phyloP scores from a whole-genome alignment of 2,329 filamentous ascomycete species.

The Colletotrichum godetiae region DNA sequence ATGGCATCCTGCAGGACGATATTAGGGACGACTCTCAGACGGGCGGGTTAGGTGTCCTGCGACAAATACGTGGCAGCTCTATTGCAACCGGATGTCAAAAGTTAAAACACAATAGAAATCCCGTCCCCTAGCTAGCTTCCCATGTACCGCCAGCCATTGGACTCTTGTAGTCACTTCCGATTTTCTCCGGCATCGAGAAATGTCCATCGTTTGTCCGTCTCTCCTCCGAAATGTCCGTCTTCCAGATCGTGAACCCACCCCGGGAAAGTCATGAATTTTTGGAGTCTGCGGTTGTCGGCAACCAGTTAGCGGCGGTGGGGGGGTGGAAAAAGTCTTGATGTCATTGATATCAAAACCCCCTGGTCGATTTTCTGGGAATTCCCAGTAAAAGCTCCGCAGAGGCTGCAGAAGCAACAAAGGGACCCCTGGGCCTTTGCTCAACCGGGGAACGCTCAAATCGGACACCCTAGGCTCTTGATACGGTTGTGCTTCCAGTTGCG shows the following conservation, averaged over 20 bases:
- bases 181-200: background rate
- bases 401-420: background rate
- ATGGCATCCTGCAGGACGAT: background rate
- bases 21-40: background rate
- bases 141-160: background rate
- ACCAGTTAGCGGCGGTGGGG: conserved; percentile 12
- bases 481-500: background rate
- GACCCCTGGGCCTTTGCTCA: background rate
- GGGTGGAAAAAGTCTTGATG: conserved; percentile 25
- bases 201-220: background rate
- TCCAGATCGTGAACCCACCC: background rate
- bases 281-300: background rate
- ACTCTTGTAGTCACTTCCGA: background rate
- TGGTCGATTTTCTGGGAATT: background rate
- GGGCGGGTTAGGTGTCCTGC: conserved; percentile 5
- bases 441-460: conserved; percentile 8
- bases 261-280: background rate
- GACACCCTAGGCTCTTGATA: background rate
- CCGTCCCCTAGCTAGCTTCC: background rate
- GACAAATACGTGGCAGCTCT: conserved; percentile 1
- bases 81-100: background rate
- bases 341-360: conserved; percentile 25
- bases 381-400: conserved; percentile 6
- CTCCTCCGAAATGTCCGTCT: background rate
- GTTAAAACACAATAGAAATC: background rate